These are phyloP conservation scores for Leishmania turanica DNA, from an alignment of 208 protist species.

Conservation along the genomic window DNA sequence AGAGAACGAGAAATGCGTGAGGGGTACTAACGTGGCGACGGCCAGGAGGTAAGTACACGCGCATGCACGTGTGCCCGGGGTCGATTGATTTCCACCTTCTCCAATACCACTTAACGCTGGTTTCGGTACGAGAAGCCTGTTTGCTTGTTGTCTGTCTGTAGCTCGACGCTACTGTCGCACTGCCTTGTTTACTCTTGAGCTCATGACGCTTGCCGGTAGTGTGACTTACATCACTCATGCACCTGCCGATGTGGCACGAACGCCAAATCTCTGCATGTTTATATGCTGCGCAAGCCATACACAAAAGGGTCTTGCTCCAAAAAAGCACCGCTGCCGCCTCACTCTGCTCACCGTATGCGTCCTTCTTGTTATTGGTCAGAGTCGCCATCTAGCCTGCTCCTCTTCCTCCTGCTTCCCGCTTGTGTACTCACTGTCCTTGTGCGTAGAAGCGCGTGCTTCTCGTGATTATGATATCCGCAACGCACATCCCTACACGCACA, in stretches of 20 bases:
- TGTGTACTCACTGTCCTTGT: neutral
- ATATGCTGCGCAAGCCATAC: neutral
- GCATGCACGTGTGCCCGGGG: neutral
- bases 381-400: neutral
- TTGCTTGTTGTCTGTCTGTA: neutral
- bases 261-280: neutral
- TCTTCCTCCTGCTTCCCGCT: neutral
- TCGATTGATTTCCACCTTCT: neutral
- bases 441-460: neutral
- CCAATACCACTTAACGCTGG: neutral
- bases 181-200: neutral
- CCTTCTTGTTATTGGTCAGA: neutral
- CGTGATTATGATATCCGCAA: neutral
- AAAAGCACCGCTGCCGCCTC: neutral
- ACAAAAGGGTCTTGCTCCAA: neutral
- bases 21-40: too few relatives aligned
- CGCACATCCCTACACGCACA: neutral
- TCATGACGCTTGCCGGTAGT: neutral
- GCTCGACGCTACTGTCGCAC: neutral
- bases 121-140: neutral
- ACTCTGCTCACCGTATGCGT: neutral
- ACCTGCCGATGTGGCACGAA: neutral
- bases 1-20: too few relatives aligned
- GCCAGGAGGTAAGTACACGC: neutral
- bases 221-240: neutral